A percentile compares a stretch with the other conserved stretches of the same genome.
phyloP scores from a whole-genome alignment of 2,329 filamentous ascomycete species.

The Pseudogymnoascus sp. region DNA sequence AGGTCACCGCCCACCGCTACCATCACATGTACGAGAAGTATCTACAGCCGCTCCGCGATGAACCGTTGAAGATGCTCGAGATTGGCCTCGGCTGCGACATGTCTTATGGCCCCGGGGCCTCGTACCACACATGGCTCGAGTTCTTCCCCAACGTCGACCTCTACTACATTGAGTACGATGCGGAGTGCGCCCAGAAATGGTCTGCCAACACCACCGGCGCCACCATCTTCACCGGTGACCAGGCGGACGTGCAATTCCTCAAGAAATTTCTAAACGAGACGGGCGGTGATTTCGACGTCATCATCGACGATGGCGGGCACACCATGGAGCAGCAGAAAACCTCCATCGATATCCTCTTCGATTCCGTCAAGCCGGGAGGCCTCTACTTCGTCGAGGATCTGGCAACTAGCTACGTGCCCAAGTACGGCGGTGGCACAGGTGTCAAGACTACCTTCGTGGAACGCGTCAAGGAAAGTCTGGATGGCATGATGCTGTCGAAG shows the following conservation, averaged over 20 bases:
- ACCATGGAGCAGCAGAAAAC: constrained; percentile 34
- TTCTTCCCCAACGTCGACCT: constrained; percentile 35
- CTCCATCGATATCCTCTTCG: constrained; percentile 32
- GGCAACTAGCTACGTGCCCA: constrained; percentile 25
- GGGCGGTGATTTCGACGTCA: constrained; percentile 34
- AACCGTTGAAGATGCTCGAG: constrained; percentile 34
- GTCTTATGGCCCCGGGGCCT: constrained; percentile 33
- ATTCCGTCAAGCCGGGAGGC: constrained; percentile 31
- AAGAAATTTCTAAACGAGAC: constrained; percentile 29
- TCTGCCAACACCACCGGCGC: constrained; percentile 30
- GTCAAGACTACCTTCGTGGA: constrained; percentile 15
- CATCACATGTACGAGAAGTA: constrained; percentile 37
- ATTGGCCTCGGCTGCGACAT: constrained; percentile 37
- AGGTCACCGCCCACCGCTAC: constrained; percentile 34
- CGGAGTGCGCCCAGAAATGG: constrained; percentile 32
- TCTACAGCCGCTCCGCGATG: constrained; percentile 28
- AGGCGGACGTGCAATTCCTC: constrained; percentile 33
- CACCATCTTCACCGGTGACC: constrained; percentile 36
- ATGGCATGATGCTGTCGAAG: constrained; percentile 19
- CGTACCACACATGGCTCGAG: constrained; percentile 36
- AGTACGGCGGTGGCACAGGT: constrained; percentile 23
- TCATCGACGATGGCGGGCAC: constrained; percentile 36
- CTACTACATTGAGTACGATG: constrained; percentile 37
- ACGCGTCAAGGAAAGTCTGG: constrained; percentile 23
- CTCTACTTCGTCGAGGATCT: constrained; percentile 33